phyloP scores from a whole-genome alignment of 768 basidiomycete species.

The Melanogaster broomeanus region DNA sequence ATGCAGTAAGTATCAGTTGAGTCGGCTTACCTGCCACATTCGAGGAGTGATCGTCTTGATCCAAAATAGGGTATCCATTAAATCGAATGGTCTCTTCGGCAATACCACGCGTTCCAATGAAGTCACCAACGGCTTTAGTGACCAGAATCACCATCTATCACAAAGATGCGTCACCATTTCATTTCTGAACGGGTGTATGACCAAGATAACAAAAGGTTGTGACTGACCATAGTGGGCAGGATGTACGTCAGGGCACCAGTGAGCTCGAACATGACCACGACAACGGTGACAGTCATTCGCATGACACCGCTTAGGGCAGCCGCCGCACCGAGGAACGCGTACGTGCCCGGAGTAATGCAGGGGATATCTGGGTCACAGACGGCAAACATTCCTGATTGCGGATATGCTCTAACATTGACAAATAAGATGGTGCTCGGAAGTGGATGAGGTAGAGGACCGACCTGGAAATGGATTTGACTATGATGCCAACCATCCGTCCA shows the following conservation, averaged over 20 bases:
- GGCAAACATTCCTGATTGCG: slow-evolving; percentile 83
- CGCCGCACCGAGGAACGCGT: slow-evolving; percentile 96
- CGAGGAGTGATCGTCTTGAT: slow-evolving; percentile 92
- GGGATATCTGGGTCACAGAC: slow-evolving; percentile 90
- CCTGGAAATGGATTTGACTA: slow-evolving; percentile 92
- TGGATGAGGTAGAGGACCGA: slow-evolving; percentile 37
- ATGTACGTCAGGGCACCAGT: slow-evolving; percentile 98
- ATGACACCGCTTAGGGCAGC: slow-evolving; percentile 96
- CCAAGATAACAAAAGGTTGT: background rate
- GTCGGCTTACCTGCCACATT: slow-evolving; percentile 77
- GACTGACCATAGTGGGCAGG: slow-evolving; percentile 90
- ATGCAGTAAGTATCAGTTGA: background rate
- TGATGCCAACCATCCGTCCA: slow-evolving; percentile 94
- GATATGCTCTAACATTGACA: slow-evolving; percentile 61
- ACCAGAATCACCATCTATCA: slow-evolving; percentile 90
- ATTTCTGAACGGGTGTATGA: slow-evolving; percentile 5
- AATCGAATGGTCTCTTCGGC: slow-evolving; percentile 97
- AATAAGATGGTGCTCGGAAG: background rate
- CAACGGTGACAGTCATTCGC: slow-evolving; percentile 95
- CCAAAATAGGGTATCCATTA: slow-evolving; percentile 96
- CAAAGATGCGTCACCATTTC: slow-evolving; percentile 12
- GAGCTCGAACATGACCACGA: slow-evolving; percentile 99
- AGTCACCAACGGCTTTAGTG: slow-evolving; percentile 96
- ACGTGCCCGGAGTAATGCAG: slow-evolving; percentile 98
- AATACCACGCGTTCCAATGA: slow-evolving; percentile 90